Evolutionary conservation across 1,284 basidiomycete species (phyloP).

Genomic region (Serendipita sp.): DNA sequence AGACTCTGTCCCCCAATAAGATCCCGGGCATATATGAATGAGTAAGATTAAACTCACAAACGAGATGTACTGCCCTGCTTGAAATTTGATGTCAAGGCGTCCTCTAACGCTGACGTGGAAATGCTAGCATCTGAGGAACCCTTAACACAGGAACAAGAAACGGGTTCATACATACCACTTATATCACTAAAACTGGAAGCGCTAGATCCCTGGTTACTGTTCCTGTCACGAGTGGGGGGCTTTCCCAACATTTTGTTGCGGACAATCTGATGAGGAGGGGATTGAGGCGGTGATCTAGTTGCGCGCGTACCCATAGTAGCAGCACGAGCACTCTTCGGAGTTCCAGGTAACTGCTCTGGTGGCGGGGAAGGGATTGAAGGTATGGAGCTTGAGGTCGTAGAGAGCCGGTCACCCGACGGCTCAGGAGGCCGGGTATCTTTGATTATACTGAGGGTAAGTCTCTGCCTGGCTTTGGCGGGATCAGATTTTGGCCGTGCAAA

Average conservation of each 20-base stretch:
- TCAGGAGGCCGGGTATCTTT: neutral
- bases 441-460: neutral
- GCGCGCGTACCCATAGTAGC: constrained; percentile 38
- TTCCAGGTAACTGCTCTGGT: constrained; percentile 30
- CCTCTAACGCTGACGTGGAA: constrained; percentile 60
- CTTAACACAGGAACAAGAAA: neutral
- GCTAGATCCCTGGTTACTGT: constrained; percentile 50
- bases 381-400: constrained; percentile 59
- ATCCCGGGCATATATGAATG: constrained; percentile 6
- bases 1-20: constrained; percentile 24
- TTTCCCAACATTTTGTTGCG: constrained; percentile 22
- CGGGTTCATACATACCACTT: constrained; percentile 39
- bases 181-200: constrained; percentile 72
- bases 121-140: constrained; percentile 42
- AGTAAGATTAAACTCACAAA: constrained; percentile 30
- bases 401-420: constrained; percentile 28
- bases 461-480: constrained; percentile 3
- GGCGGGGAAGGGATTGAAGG: constrained; percentile 62
- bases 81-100: constrained; percentile 54
- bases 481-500: constrained; percentile 35
- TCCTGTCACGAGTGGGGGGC: constrained; percentile 33
- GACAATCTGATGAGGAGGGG: constrained; percentile 25
- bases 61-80: constrained; percentile 34
- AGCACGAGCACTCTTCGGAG: constrained; percentile 15
- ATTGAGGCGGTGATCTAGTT: constrained; percentile 24